A percentile compares a stretch with the other conserved stretches of the same genome.
Evolutionary conservation across 1,284 basidiomycete species (phyloP).

Genomic region (Quambalaria eucalypti): DNA sequence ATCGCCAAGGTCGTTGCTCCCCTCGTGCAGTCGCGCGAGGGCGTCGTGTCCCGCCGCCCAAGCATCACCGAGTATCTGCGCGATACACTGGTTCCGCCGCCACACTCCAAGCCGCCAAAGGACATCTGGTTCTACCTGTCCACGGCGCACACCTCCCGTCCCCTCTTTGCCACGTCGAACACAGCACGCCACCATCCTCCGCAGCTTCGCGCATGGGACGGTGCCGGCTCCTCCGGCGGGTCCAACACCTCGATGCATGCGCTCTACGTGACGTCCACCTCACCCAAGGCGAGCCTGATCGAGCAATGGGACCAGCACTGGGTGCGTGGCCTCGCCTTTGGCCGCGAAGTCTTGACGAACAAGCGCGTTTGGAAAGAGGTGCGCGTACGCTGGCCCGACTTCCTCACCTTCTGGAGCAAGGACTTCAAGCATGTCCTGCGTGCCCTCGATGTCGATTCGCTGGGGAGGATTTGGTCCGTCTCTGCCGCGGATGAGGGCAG

Average conservation of each 20-base stretch:
- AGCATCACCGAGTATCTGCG: not conserved
- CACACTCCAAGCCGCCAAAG: not conserved
- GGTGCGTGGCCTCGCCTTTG: not conserved
- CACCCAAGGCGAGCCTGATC: not conserved
- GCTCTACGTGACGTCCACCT: not conserved
- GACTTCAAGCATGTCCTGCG: not conserved
- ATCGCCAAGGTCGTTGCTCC: no score
- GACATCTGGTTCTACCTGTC: not conserved
- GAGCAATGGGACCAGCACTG: not conserved
- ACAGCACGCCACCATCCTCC: not conserved
- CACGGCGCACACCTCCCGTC: not conserved
- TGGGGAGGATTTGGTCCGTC: not conserved
- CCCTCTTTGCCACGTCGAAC: not conserved
- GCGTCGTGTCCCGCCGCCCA: not conserved
- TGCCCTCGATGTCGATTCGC: not conserved
- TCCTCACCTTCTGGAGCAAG: not conserved
- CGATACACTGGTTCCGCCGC: not conserved
- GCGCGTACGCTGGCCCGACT: not conserved
- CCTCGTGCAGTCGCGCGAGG: not conserved
- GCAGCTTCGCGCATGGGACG: not conserved
- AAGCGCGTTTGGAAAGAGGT: not conserved
- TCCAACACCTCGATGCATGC: not conserved
- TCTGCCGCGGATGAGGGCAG: not conserved
- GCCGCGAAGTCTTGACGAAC: not conserved
- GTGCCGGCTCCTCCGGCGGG: not conserved